Evolutionary conservation across 2,329 filamentous ascomycete species (phyloP), one percentile per base, ranked within the genome.

Genomic region (Nemania abortiva): DNA sequence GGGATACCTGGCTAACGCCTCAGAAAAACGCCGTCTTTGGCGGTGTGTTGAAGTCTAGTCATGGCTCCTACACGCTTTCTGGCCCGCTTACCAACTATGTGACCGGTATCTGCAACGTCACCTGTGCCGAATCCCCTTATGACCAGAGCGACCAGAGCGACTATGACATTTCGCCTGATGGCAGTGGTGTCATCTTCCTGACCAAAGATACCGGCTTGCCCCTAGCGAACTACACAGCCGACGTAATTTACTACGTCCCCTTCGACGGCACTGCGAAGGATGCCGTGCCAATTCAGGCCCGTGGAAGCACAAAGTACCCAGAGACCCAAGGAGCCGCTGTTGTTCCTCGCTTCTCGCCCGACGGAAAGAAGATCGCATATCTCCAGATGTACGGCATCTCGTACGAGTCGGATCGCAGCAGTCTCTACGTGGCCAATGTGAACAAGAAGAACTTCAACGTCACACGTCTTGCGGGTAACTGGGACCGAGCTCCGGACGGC

Each of bases 21-120:
- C 81, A 88, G 71, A 87, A 85, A 71, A 88, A 89, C 68, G 83
- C 86, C 29, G 82, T 91, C 47, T 91, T 88, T 78, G 86, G 89
- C 1, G 88, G 87, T 49, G 84, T 84, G n/a, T 74, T 91, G 37
- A 80, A 77, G 65, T 65, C 56, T 9, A 60, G 61, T 34, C 64
- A 75, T 22, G 76, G 74, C 59, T 73, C 76, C 11, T 79, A 78
- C 60, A 45, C 66, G 6, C 74, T 79, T 56, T 71, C 74, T 27
- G 78, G 78, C 27, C 72, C 74, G 45, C 74, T 80, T 42, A 78
- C 75, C 56, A 80, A 80, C 72, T 80, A 79, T 58, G 78, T 80
- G 22, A 79, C 75, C 1, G 79, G 79, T 2, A 79, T 79, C 57
- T 75, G 74, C 64, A 76, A 79, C 53, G 76, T 79, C 18, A 78